Evolutionary conservation across 768 basidiomycete genomes (phyloP).

Genomic region (Saitozyma podzolica): DNA sequence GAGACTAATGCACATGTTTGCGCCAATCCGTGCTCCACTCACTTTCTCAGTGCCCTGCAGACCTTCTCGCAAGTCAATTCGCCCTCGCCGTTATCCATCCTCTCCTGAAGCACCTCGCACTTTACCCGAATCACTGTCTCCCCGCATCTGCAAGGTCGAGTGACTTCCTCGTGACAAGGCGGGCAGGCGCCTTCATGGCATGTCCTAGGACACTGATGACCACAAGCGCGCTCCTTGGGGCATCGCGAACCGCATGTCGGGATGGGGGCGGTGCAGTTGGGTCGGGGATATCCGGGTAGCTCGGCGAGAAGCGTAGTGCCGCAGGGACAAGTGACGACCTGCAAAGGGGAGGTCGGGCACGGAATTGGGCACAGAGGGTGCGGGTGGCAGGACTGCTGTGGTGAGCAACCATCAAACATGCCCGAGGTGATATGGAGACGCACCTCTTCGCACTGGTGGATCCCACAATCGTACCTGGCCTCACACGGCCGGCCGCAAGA

Average conservation of each 20-base stretch:
- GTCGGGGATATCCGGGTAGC: slow-evolving; percentile 37
- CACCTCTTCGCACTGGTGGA: slow-evolving; percentile 68
- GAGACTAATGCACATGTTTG: background rate
- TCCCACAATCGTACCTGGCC: slow-evolving; percentile 72
- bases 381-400: slow-evolving; percentile 66
- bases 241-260: slow-evolving; percentile 76
- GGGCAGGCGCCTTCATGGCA: slow-evolving; percentile 83
- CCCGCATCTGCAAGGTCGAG: slow-evolving; percentile 84
- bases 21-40: slow-evolving; percentile 8
- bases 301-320: slow-evolving; percentile 64
- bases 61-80: slow-evolving; percentile 78
- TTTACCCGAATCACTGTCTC: slow-evolving; percentile 60
- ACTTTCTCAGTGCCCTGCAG: slow-evolving; percentile 70
- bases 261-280: slow-evolving; percentile 69
- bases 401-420: background rate
- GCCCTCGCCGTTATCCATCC: slow-evolving; percentile 50
- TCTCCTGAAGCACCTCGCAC: slow-evolving; percentile 59
- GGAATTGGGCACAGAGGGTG: slow-evolving; percentile 61
- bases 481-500: slow-evolving; percentile 66
- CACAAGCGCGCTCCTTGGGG: slow-evolving; percentile 64
- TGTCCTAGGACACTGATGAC: slow-evolving; percentile 66
- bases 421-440: slow-evolving; percentile 5
- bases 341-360: slow-evolving; percentile 73
- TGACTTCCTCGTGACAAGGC: slow-evolving; percentile 69
- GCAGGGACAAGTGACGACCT: slow-evolving; percentile 65